Conservation (phyloP, 805 yeast genomes). For the Yamadazyma paraphyllophila region DNA sequence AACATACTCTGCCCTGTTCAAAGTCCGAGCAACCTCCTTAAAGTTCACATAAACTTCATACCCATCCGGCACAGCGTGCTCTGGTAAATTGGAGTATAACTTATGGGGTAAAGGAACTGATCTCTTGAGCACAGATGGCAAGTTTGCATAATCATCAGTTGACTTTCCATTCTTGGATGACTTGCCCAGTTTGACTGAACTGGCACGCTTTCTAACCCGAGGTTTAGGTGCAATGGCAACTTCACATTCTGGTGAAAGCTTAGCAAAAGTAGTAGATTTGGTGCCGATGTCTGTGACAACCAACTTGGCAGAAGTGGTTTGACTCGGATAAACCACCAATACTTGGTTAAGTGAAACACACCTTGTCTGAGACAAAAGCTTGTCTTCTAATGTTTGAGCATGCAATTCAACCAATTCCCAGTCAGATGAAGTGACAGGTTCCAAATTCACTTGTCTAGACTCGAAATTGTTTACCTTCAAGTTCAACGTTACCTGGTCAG, state of each 20-base stretch:
- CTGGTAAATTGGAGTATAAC: slow-evolving; percentile 22
- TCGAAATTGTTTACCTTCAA: slow-evolving; percentile 49
- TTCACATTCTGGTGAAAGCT: slow-evolving; percentile 62
- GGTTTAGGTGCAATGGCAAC: slow-evolving; percentile 71
- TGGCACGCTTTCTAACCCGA: slow-evolving; percentile 26
- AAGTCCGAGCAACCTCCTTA: slow-evolving; percentile 31
- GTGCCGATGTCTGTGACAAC: slow-evolving; percentile 44
- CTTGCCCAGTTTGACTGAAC: slow-evolving; percentile 21
- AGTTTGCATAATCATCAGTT: slow-evolving; percentile 23
- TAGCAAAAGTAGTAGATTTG: slow-evolving; percentile 45
- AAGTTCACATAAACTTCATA: slow-evolving; percentile 48
- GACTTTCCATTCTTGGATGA: slow-evolving; percentile 19
- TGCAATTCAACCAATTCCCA: slow-evolving; percentile 90
- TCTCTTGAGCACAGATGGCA: slow-evolving; percentile 45
- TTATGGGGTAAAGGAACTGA: slow-evolving; percentile 58
- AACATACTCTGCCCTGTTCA: slow-evolving; percentile 43
- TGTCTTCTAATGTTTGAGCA: slow-evolving; percentile 71
- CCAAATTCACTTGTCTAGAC: slow-evolving; percentile 66
- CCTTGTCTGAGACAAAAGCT: slow-evolving; percentile 75
- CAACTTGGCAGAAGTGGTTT: slow-evolving; percentile 59
- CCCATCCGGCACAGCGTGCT: slow-evolving; percentile 17
- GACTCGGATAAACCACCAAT: slow-evolving; percentile 67
- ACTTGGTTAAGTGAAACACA: slow-evolving; percentile 60
- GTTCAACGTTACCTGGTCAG: slow-evolving; percentile 35
- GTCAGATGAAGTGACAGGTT: slow-evolving; percentile 73